phyloP scores from a whole-genome alignment of 2,329 filamentous ascomycete genomes.

The Trichoderma afroharzianum region DNA sequence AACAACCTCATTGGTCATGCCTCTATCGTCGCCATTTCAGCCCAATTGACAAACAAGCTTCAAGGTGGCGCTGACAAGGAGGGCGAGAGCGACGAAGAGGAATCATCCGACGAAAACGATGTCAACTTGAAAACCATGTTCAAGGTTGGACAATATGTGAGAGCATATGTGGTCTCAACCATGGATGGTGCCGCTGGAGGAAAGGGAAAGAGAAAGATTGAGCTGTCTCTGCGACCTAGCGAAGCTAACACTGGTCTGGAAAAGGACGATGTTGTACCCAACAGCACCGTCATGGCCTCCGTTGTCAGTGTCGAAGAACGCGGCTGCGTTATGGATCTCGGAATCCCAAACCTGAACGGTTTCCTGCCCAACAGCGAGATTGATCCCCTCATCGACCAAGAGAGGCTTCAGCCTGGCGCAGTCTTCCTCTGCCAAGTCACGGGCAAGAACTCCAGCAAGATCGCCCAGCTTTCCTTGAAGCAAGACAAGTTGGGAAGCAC shows the following conservation, averaged over 20 bases:
- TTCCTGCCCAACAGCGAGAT: conserved; percentile 86
- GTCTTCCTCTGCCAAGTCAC: conserved; percentile 82
- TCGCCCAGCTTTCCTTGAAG: conserved; percentile 80
- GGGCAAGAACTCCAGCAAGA: conserved; percentile 71
- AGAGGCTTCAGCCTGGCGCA: conserved; percentile 73
- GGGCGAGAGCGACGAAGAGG: conserved; percentile 53
- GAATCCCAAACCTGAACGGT: conserved; percentile 68
- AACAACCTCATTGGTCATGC: conserved; percentile 92
- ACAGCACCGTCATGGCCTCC: conserved; percentile 80
- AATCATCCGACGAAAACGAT: conserved; percentile 48
- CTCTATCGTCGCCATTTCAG: conserved; percentile 87
- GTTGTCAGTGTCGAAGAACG: conserved; percentile 94
- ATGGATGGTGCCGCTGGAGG: conserved; percentile 58
- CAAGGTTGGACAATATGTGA: conserved; percentile 78
- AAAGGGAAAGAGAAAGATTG: conserved; percentile 76
- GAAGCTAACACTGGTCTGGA: conserved; percentile 73
- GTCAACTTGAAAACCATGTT: conserved; percentile 75
- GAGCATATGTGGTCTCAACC: conserved; percentile 78
- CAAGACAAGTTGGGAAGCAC: conserved; percentile 64
- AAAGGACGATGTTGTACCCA: conserved; percentile 67
- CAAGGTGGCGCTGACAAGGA: conserved; percentile 59
- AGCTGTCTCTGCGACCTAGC: conserved; percentile 77
- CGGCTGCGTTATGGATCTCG: conserved; percentile 89
- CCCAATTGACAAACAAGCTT: conserved; percentile 70
- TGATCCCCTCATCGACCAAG: conserved; percentile 59